A percentile compares a stretch with the other conserved stretches of the same genome.
phyloP scores from a whole-genome alignment of 1,139 yeast genomes.

The Candida sanyaensis region DNA sequence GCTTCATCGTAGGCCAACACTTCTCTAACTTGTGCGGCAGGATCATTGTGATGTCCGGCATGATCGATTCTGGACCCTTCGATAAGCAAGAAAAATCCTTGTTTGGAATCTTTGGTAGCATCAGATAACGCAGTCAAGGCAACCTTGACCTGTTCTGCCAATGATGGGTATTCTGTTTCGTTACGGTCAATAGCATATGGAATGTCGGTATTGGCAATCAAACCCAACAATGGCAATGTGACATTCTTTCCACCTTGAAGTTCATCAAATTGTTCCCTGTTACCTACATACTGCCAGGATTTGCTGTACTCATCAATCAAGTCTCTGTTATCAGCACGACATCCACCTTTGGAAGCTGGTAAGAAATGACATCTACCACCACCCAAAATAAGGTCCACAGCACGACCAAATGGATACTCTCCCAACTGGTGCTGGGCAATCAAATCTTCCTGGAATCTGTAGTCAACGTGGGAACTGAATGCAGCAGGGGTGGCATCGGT shows the following conservation, averaged over 20 bases:
- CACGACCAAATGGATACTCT: constrained; percentile 65
- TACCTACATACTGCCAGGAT: constrained; percentile 64
- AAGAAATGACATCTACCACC: constrained; percentile 86
- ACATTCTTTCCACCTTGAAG: constrained; percentile 55
- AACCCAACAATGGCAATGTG: constrained; percentile 70
- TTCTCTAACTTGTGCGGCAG: constrained; percentile 46
- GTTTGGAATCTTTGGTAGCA: constrained; percentile 22
- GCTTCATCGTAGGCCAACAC: constrained; percentile 69
- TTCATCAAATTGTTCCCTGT: constrained; percentile 55
- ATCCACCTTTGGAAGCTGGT: constrained; percentile 52
- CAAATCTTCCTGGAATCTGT: constrained; percentile 73
- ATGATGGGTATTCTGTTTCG: constrained; percentile 58
- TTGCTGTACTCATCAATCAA: constrained; percentile 59
- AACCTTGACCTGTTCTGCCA: constrained; percentile 70
- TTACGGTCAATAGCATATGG: constrained; percentile 81
- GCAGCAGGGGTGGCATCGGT: constrained; percentile 84
- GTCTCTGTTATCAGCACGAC: constrained; percentile 69
- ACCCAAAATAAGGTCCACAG: constrained; percentile 81
- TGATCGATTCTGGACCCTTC: constrained; percentile 81
- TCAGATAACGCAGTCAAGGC: constrained; percentile 66
- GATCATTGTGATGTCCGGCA: constrained; percentile 88
- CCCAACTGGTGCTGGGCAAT: constrained; percentile 88
- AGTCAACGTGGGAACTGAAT: constrained; percentile 74
- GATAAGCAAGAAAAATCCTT: constrained; percentile 79
- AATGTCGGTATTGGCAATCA: constrained; percentile 69